These are phyloP conservation scores for Amaranthus palmeri DNA, from an alignment of 148 eudicot species.

Conservation along the genomic window DNA sequence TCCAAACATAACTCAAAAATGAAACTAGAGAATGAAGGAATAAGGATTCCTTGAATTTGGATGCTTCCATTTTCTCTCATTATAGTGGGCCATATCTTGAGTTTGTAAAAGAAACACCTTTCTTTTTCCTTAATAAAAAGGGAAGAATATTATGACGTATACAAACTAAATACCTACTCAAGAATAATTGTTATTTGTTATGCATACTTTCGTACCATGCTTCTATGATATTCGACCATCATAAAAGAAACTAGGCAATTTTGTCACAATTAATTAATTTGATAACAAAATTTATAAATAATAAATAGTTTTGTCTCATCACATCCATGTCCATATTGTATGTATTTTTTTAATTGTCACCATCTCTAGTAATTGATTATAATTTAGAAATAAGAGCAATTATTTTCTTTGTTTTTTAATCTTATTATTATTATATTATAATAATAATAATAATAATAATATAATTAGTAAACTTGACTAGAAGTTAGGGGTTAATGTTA, in stretches of 20 bases:
- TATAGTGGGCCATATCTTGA: conserved; percentile 3
- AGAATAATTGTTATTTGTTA: background rate
- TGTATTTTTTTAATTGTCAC: too few species aligned
- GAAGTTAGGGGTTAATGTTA: too few species aligned
- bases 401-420: too few species aligned
- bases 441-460: too few species aligned
- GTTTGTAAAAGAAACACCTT: background rate
- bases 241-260: background rate
- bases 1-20: background rate
- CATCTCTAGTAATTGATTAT: background rate
- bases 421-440: too few species aligned
- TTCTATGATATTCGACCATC: background rate
- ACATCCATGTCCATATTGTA: background rate
- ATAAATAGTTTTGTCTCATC: background rate
- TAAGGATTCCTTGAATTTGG: conserved; percentile 9
- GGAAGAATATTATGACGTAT: conserved; percentile 21
- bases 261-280: background rate
- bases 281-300: background rate
- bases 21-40: conserved; percentile 7
- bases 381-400: background rate
- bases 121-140: background rate
- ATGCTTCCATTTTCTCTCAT: background rate
- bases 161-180: conserved; percentile 2
- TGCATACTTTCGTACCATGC: background rate
- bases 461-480: too few species aligned